Conservation (phyloP, 2,329 filamentous ascomycete species). For the Dactylellina leptospora region DNA sequence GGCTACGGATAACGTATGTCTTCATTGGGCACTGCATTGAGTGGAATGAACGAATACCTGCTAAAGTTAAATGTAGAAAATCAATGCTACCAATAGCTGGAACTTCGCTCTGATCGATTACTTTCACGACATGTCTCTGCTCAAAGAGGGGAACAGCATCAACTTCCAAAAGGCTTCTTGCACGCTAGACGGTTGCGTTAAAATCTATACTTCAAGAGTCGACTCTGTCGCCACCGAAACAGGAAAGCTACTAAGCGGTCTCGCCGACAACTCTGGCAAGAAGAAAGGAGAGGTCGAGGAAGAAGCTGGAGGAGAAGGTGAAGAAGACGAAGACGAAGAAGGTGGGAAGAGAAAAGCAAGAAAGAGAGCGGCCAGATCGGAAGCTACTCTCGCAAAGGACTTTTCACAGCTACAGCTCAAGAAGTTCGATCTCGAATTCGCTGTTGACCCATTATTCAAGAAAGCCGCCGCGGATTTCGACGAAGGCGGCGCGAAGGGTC, state of each 20-base stretch:
- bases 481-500: conserved; percentile 93
- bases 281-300: conserved; percentile 75
- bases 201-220: conserved; percentile 98
- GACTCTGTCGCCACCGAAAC: conserved; percentile 98
- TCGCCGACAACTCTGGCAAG: conserved; percentile 79
- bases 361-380: conserved; percentile 68
- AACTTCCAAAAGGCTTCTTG: conserved; percentile 99
- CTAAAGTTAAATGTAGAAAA: conserved; percentile 72
- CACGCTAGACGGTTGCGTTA: conserved; percentile 96
- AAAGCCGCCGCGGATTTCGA: conserved; percentile 98
- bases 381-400: conserved; percentile 89
- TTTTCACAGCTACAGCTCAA: conserved; percentile 91
- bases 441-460: conserved; percentile 98
- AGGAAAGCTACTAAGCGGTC: conserved; percentile 88
- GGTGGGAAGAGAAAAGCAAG: conserved; percentile 73
- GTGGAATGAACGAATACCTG: neutral
- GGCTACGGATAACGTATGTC: conserved; percentile 83
- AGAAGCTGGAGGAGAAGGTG: conserved; percentile 68
- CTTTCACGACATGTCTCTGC: conserved; percentile 97
- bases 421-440: conserved; percentile 96
- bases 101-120: conserved; percentile 99
- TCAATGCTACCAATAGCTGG: conserved; percentile 98
- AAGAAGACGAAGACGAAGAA: conserved; percentile 70
- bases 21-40: neutral
- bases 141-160: conserved; percentile 95